Conservation (phyloP, 768 basidiomycete genomes). For the Tylopilus plumbeoviolaceoides region DNA sequence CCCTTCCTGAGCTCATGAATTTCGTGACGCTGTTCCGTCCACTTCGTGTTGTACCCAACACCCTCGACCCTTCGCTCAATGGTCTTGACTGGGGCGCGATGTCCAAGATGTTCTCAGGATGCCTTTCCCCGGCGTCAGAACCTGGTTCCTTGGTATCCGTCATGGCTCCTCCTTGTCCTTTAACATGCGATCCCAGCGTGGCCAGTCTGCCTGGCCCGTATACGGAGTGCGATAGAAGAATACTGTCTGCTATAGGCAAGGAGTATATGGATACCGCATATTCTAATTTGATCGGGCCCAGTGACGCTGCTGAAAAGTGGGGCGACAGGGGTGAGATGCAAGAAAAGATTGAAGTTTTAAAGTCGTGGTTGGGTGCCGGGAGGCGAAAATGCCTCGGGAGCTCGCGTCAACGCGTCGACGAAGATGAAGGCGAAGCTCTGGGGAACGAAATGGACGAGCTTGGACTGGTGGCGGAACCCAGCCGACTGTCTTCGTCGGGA, state of each 20-base stretch:
- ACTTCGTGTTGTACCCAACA: constrained; percentile 73
- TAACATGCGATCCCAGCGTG: constrained; percentile 11
- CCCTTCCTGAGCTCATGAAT: constrained; percentile 76
- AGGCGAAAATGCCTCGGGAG: constrained; percentile 35
- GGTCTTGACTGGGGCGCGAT: constrained; percentile 74
- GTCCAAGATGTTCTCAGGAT: constrained; percentile 60
- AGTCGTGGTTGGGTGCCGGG: constrained; percentile 38
- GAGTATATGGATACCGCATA: constrained; percentile 47
- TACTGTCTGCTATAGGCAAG: background rate
- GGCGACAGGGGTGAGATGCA: constrained; percentile 44
- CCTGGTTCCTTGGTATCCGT: constrained; percentile 12
- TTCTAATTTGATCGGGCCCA: constrained; percentile 62
- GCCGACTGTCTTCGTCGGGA: background rate
- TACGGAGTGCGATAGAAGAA: constrained; percentile 1
- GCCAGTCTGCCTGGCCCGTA: constrained; percentile 22
- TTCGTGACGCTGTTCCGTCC: constrained; percentile 86
- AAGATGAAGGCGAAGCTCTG: constrained; percentile 6
- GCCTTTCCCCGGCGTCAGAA: constrained; percentile 33
- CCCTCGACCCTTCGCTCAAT: constrained; percentile 47
- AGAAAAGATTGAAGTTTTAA: constrained; percentile 43
- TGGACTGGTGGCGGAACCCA: background rate
- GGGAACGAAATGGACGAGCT: background rate
- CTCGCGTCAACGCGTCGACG: constrained; percentile 21
- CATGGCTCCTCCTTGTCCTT: constrained; percentile 22
- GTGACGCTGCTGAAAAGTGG: constrained; percentile 52